phyloP scores from a whole-genome alignment of 805 yeast genomes.

The Zygosaccharomyces lentus region DNA sequence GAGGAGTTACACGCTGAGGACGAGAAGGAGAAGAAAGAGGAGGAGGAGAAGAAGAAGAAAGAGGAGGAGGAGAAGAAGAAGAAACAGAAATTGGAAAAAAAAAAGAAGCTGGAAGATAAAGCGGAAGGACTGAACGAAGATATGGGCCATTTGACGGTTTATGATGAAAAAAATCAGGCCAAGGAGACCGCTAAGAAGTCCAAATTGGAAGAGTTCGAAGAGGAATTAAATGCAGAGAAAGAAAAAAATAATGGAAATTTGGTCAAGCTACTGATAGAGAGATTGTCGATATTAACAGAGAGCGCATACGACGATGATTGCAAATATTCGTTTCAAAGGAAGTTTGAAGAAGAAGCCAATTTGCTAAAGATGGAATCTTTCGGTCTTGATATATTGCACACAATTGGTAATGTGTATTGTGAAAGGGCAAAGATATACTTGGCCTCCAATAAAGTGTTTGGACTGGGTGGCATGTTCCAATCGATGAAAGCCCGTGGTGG shows the following conservation, averaged over 20 bases:
- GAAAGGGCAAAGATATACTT: conserved; percentile 62
- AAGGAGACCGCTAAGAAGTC: conserved; percentile 41
- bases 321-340: conserved; percentile 54
- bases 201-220: conserved; percentile 60
- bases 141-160: conserved; percentile 9
- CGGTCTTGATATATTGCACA: conserved; percentile 76
- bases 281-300: conserved; percentile 53
- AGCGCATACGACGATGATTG: conserved; percentile 62
- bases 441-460: conserved; percentile 59
- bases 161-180: conserved; percentile 26
- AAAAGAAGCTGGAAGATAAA: conserved; percentile 5
- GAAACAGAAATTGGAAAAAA: conserved; percentile 5
- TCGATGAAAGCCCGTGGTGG: conserved; percentile 70
- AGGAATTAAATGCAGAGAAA: conserved; percentile 65
- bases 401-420: conserved; percentile 65
- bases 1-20: conserved; percentile 48
- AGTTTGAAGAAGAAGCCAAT: conserved; percentile 78
- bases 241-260: conserved; percentile 61
- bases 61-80: conserved; percentile 13
- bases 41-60: conserved; percentile 33
- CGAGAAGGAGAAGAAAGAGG: conserved; percentile 38
- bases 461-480: conserved; percentile 69
- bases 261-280: conserved; percentile 51
- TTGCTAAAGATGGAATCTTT: conserved; percentile 75
- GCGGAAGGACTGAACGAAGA: conserved; percentile 5